These are phyloP conservation scores for Metschnikowia cerradonensis DNA, from an alignment of 805 yeast species.

Conservation along the genomic window DNA sequence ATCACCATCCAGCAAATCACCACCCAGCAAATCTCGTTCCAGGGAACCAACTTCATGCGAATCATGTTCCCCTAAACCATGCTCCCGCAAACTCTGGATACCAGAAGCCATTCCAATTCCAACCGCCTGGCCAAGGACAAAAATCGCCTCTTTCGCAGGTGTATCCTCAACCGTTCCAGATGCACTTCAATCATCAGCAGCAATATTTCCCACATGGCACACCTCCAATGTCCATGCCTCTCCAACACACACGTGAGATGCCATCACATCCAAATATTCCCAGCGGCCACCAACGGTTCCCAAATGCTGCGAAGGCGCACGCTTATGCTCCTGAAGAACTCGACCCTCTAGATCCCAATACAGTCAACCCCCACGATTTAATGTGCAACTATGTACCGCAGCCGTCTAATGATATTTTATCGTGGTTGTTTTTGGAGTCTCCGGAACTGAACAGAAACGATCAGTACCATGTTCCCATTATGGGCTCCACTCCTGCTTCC, in stretches of 20 bases:
- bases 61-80: neutral
- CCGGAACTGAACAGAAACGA: conserved; percentile 1
- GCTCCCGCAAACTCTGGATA: neutral
- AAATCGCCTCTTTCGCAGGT: conserved; percentile 2
- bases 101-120: neutral
- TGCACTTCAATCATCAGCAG: neutral
- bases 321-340: neutral
- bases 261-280: neutral
- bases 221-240: neutral
- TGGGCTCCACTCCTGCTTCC: neutral
- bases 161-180: conserved; percentile 1
- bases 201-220: neutral
- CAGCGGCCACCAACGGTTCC: neutral
- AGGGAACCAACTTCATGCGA: neutral
- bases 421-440: conserved; percentile 29
- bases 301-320: neutral
- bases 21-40: neutral
- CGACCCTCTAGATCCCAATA: neutral
- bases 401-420: conserved; percentile 34
- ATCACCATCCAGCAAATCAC: neutral
- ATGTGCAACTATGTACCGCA: conserved; percentile 17
- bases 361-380: conserved; percentile 2
- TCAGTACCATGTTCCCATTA: neutral
- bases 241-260: neutral
- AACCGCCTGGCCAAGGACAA: neutral